Evolutionary conservation across 139 green algal genomes (phyloP), one percentile per base, ranked within the genome.

Genomic region (Pedinophyceae sp.): DNA sequence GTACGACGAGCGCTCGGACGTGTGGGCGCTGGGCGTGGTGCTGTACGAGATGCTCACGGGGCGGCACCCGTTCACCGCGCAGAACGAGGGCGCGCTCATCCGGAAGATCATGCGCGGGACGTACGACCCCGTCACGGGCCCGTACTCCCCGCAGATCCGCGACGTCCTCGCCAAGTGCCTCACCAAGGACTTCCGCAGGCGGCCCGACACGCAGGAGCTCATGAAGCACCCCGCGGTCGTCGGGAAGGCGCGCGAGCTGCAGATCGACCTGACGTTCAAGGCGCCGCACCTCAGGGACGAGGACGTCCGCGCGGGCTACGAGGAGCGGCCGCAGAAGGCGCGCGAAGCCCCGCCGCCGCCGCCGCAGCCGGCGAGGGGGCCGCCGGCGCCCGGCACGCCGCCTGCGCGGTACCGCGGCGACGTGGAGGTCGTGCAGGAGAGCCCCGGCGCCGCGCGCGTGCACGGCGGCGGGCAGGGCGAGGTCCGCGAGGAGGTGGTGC

Each of bases 1-100:
- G 0, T 86, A 86, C 78, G 83, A 82, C 52, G 54, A 72, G 27
- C 83, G 82, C 59, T 68, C 58, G 50, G 80, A 89, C 51, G 57
- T 89, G 10, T 86, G 80, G 77, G 73, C 77, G 0, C 48, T 85
- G 38, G 80, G 80, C 10, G 34, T 43, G 34, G 27, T 73, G 30
- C 68, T 78, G 69, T 88, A 85, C 48, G 80, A 88, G 51, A 77
- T 75, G 52, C 71, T 58, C 38, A 81, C 70, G 48, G 64, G 71
- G 1, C 20, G 54, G 6, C 72, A 81, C 57, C 77, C 80, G 1
- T 89, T 89, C 64, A 69, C 79, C 4, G 80, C 74, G 13, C 57
- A 80, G 47, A 84, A 82, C 54, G 56, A 83, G 58, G 77, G 70
- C 20, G 77, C 77, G 0, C 67, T 89, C 13, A 79, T 86, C 29